phyloP scores from a whole-genome alignment of 2,329 filamentous ascomycete genomes.

The Scedosporium minutisporum region DNA sequence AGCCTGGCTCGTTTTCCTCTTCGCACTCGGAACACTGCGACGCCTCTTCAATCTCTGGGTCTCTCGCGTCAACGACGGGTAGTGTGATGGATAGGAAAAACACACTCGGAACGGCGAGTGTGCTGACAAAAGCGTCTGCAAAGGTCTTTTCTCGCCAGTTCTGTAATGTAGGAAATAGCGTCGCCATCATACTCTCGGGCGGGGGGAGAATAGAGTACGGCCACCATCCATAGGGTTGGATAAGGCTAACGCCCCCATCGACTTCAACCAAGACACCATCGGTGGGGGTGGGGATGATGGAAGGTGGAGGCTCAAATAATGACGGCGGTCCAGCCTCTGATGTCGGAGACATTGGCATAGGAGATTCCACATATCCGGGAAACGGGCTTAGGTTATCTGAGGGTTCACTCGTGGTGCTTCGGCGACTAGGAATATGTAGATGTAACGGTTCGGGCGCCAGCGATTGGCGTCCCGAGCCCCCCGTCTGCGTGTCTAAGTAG shows the following conservation, averaged over 20 bases:
- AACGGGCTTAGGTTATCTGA: constrained; percentile 54
- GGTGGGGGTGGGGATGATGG: constrained; percentile 3
- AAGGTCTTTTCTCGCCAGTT: constrained; percentile 72
- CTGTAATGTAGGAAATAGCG: constrained; percentile 78
- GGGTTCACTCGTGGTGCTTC: constrained; percentile 30
- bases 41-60: neutral
- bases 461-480: constrained; percentile 7
- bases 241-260: neutral
- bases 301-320: neutral
- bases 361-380: constrained; percentile 55
- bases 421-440: constrained; percentile 37
- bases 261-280: constrained; percentile 1
- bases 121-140: constrained; percentile 74
- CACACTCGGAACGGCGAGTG: constrained; percentile 81
- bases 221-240: constrained; percentile 55
- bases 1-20: neutral
- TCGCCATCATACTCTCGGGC: constrained; percentile 60
- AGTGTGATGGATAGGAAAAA: constrained; percentile 83
- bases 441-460: constrained; percentile 19
- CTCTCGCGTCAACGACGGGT: constrained; percentile 68
- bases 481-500: constrained; percentile 8
- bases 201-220: constrained; percentile 64
- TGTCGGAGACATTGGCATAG: constrained; percentile 14
- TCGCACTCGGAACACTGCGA: neutral
- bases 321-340: neutral